Evolutionary conservation across 805 yeast species (phyloP).

Genomic region (Zygosaccharomyces gambellarensis): DNA sequence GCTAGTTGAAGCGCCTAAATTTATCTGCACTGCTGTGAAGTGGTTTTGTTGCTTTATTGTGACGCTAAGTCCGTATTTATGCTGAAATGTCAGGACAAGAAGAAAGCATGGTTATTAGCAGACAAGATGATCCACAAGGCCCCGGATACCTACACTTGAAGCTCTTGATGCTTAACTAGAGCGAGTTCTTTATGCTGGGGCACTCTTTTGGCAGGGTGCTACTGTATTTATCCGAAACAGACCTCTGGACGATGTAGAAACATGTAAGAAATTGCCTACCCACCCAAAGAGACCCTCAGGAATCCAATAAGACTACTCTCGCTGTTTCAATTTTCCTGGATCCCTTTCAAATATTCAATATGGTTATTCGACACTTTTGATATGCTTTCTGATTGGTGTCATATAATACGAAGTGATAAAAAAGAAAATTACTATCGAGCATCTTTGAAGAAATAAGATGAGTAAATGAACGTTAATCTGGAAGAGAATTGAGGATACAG

Average conservation of each 20-base stretch:
- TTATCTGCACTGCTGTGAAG: too few species aligned
- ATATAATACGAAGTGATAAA: not conserved
- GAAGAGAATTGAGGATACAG: not conserved
- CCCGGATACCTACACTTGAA: too few species aligned
- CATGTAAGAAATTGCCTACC: not conserved
- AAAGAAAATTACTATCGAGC: not conserved
- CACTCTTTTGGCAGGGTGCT: too few species aligned
- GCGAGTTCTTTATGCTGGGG: too few species aligned
- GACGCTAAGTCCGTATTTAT: not conserved
- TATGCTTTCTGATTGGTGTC: not conserved
- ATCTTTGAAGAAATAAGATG: not conserved
- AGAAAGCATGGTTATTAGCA: not conserved
- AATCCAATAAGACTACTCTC: not conserved
- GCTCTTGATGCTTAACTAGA: too few species aligned
- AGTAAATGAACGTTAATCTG: not conserved
- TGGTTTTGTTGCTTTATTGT: not conserved
- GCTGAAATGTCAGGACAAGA: not conserved
- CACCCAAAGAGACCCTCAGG: not conserved
- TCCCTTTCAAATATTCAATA: not conserved
- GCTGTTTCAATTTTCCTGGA: not conserved
- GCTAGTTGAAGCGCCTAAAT: not conserved
- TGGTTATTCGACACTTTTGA: not conserved
- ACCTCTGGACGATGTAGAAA: too few species aligned
- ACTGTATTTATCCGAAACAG: too few species aligned
- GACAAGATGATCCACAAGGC: too few species aligned